Base-by-base conservation (phyloP, 495 filamentous ascomycete genomes). In the Cryomyces antarcticus region DNA sequence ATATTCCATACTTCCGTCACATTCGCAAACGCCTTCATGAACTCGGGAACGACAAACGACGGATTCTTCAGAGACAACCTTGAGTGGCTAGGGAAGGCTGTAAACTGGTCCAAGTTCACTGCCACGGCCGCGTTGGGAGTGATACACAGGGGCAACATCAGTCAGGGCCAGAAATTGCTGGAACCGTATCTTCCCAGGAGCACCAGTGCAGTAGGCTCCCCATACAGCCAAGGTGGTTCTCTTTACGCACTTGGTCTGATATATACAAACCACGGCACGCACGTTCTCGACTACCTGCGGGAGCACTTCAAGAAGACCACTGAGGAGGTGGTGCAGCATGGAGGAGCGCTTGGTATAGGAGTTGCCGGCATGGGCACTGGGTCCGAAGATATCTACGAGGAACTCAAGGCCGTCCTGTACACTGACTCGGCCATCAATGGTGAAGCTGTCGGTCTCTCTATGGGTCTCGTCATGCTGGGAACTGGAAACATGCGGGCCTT, bases 81-180 rank as follows among this genome's bases (percentile, higher is more conserved):
- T 28, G 92, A 99, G 41, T 99, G 92, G 92, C 70, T 99, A 6
- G 84, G 87, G 30, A 99, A 96, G 64, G 92, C 92, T 37, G 83
- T 96, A 11, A 99, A 99, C 64, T 99, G 92, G 92, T 95, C 89
- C 44, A 99, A 99, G 55, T 99, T 99, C 57, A 93, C 92, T 1
- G 92, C 92, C 5, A 99, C 92, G 7, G 92, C 92, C 39, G 88
- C 92, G 5, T 65, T 99, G 28, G 92, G 92, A 56, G 89, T 95
- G 30, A 95, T 99, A 43, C 92, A 99, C 61, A 75, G 81, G 13
- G 92, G 92, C 38, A 96, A 99, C 55, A 62, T 96, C 36, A 80
- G 77, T 24, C 87, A 96, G 56, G 87, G 87, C 4, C 78, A 82
- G 54, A 93, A 93, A 63, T 72, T 99, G 10, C 63, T 99, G 28